Evolutionary conservation across 139 green algal genomes (phyloP).

Genomic region (Micractinium sp.): DNA sequence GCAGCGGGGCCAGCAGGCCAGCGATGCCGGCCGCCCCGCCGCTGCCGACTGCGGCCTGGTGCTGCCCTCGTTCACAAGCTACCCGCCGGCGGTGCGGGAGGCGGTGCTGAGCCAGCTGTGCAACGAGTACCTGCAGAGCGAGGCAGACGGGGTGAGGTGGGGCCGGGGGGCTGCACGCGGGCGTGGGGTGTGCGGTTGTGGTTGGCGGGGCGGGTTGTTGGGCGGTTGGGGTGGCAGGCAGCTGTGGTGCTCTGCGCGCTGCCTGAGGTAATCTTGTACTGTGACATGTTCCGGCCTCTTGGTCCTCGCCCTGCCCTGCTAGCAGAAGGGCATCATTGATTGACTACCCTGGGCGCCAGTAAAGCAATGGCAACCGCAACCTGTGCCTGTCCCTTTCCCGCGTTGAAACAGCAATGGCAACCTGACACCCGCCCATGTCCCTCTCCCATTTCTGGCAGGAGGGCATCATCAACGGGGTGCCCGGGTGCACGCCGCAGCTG

Average conservation of each 20-base stretch:
- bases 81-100: constrained; percentile 12
- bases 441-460: too few relatives aligned
- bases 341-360: too few relatives aligned
- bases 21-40: background rate
- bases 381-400: too few relatives aligned
- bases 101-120: constrained; percentile 32
- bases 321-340: too few relatives aligned
- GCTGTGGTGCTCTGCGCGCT: too few relatives aligned
- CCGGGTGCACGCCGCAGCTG: constrained; percentile 29
- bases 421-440: too few relatives aligned
- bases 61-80: constrained; percentile 5
- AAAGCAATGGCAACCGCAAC: too few relatives aligned
- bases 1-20: background rate
- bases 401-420: too few relatives aligned
- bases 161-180: background rate
- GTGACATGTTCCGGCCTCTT: too few relatives aligned
- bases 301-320: too few relatives aligned
- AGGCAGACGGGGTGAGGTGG: constrained; percentile 16
- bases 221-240: background rate
- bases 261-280: too few relatives aligned
- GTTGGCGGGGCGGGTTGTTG: background rate
- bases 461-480: constrained; percentile 29
- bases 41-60: constrained; percentile 16
- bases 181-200: background rate
- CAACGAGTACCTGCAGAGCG: constrained; percentile 5